Conservation (phyloP, 2,329 filamentous ascomycete genomes). For the Paramyrothecium sp. region DNA sequence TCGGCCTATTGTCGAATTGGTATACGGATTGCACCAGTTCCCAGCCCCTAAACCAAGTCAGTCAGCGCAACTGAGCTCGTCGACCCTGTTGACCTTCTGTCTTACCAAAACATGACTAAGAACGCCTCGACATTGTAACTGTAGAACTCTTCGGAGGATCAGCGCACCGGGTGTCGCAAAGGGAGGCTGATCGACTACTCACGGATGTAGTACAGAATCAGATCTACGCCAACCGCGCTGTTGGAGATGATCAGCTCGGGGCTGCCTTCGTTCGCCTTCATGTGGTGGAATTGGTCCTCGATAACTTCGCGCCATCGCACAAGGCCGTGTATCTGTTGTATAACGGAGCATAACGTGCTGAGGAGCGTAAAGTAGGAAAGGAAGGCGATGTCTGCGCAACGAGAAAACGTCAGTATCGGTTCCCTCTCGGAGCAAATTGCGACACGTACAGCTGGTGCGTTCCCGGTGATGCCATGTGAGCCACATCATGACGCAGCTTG, state of each 20-base stretch:
- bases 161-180: background rate
- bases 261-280: slow-evolving; percentile 28
- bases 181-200: slow-evolving; percentile 12
- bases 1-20: background rate
- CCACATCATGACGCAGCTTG: slow-evolving; percentile 15
- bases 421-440: background rate
- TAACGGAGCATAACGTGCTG: slow-evolving; percentile 34
- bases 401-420: background rate
- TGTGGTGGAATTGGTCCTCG: slow-evolving; percentile 33
- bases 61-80: background rate
- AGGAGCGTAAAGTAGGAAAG: slow-evolving; percentile 34
- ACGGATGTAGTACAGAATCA: slow-evolving; percentile 48
- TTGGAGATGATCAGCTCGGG: slow-evolving; percentile 42
- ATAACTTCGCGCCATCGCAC: slow-evolving; percentile 37
- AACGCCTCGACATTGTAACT: slow-evolving; percentile 48
- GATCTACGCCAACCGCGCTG: slow-evolving; percentile 36
- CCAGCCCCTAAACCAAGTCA: background rate
- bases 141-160: slow-evolving; percentile 40
- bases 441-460: slow-evolving; percentile 37
- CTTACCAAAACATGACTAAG: slow-evolving; percentile 43
- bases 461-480: slow-evolving; percentile 38
- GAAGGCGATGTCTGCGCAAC: slow-evolving; percentile 35
- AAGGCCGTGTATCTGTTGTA: slow-evolving; percentile 42
- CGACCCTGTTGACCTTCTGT: too few relatives aligned
- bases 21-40: slow-evolving; percentile 1